These are phyloP conservation scores for Zygnema cylindricum DNA, from an alignment of 139 green algal genomes.

Conservation along the genomic window DNA sequence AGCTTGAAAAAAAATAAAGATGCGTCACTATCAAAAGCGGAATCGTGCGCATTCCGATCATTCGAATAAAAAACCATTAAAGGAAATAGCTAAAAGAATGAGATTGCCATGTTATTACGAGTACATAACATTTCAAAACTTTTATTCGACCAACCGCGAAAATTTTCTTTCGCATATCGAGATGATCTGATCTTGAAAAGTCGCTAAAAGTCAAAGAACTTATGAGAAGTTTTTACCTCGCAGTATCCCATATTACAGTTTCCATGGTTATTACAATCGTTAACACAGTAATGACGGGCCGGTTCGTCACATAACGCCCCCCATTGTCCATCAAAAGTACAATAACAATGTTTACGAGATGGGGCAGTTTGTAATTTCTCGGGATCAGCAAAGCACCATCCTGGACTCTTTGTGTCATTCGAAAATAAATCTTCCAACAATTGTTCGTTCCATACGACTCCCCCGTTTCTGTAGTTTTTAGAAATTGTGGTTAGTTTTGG, in stretches of 20 bases:
- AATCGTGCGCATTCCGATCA: neutral
- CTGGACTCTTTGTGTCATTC: conserved; percentile 1
- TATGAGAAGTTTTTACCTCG: conserved; percentile 25
- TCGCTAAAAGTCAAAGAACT: neutral
- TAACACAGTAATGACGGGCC: conserved; percentile 25
- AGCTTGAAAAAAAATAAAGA: neutral
- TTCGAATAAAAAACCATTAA: neutral
- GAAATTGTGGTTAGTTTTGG: too few relatives aligned
- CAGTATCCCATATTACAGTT: conserved; percentile 29
- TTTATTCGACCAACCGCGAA: neutral
- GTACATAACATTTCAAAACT: too few relatives aligned
- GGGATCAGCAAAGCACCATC: conserved; percentile 43
- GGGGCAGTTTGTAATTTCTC: neutral
- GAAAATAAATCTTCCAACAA: conserved; percentile 14
- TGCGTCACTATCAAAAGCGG: neutral
- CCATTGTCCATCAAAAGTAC: conserved; percentile 2
- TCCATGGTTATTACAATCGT: conserved; percentile 32
- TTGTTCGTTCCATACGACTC: neutral
- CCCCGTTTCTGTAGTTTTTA: neutral
- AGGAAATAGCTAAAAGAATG: neutral
- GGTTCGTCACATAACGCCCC: conserved; percentile 25
- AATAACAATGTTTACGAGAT: neutral
- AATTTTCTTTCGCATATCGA: neutral
- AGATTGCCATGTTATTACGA: neutral
- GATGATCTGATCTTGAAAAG: neutral